Evolutionary conservation across 768 basidiomycete species (phyloP).

Genomic region (Phlegmacium glaucopus): DNA sequence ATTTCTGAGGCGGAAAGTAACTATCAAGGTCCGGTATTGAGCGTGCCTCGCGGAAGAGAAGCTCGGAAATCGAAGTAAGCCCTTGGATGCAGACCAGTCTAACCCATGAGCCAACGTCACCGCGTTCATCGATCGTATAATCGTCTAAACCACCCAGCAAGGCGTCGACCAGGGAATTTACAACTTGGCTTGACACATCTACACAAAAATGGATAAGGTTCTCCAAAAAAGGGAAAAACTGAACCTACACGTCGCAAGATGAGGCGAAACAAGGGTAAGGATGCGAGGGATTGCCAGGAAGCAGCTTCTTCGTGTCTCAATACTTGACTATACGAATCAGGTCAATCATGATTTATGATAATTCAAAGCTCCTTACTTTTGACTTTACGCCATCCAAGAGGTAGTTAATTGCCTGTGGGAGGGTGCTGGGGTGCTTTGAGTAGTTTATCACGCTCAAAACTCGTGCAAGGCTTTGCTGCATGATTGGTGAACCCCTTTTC

Average conservation of each 20-base stretch:
- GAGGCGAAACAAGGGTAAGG: slow-evolving; percentile 39
- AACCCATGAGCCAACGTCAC: slow-evolving; percentile 96
- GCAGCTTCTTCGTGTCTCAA: slow-evolving; percentile 40
- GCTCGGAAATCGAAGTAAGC: slow-evolving; percentile 49
- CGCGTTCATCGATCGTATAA: slow-evolving; percentile 91
- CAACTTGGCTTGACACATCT: slow-evolving; percentile 48
- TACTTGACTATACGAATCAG: slow-evolving; percentile 17
- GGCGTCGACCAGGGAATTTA: slow-evolving; percentile 49
- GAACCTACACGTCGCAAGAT: slow-evolving; percentile 43
- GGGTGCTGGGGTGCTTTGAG: slow-evolving; percentile 46
- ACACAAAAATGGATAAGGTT: slow-evolving; percentile 8
- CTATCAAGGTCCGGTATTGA: slow-evolving; percentile 43
- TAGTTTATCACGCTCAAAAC: slow-evolving; percentile 72
- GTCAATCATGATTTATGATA: background rate
- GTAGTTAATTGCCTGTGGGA: slow-evolving; percentile 52
- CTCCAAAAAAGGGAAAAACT: slow-evolving; percentile 5
- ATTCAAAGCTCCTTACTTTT: slow-evolving; percentile 37
- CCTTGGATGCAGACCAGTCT: slow-evolving; percentile 75
- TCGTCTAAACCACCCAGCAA: slow-evolving; percentile 77
- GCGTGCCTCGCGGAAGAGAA: slow-evolving; percentile 44
- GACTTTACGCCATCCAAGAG: slow-evolving; percentile 58
- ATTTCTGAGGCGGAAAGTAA: slow-evolving; percentile 59
- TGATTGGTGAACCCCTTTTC: slow-evolving; percentile 40
- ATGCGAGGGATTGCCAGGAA: slow-evolving; percentile 48
- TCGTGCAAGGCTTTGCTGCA: slow-evolving; percentile 74